Conservation (phyloP, 2,329 filamentous ascomycete species). For the Domatiomyces catenatus region DNA sequence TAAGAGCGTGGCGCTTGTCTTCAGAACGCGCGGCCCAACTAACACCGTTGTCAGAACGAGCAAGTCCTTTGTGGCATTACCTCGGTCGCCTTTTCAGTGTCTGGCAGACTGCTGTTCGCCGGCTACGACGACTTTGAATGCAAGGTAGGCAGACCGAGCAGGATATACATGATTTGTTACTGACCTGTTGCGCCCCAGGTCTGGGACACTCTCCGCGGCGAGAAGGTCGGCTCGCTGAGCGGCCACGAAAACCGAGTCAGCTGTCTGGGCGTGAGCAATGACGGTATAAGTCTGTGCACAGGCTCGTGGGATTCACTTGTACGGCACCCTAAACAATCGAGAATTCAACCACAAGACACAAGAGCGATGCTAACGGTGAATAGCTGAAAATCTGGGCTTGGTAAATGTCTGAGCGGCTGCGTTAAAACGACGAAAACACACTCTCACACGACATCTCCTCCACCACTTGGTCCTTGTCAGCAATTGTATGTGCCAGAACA, state of each 20-base stretch:
- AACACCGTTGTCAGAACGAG: slow-evolving; percentile 51
- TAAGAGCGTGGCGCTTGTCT: slow-evolving; percentile 18
- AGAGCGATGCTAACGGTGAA: slow-evolving; percentile 17
- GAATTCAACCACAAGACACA: background rate
- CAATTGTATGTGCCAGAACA: background rate
- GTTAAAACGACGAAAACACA: background rate
- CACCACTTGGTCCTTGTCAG: background rate
- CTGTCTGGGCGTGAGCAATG: slow-evolving; percentile 96
- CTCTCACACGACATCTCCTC: too few species aligned
- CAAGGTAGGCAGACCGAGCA: slow-evolving; percentile 53
- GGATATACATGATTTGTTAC: slow-evolving; percentile 4
- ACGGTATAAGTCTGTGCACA: slow-evolving; percentile 97
- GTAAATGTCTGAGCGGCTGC: slow-evolving; percentile 28
- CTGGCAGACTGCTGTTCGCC: slow-evolving; percentile 83
- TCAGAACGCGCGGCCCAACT: slow-evolving; percentile 2
- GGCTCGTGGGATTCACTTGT: slow-evolving; percentile 99
- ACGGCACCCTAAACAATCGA: slow-evolving; percentile 30
- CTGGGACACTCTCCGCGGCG: slow-evolving; percentile 91
- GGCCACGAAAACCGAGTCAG: slow-evolving; percentile 98
- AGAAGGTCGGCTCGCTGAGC: slow-evolving; percentile 90
- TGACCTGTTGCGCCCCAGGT: slow-evolving; percentile 44
- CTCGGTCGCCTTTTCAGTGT: slow-evolving; percentile 94
- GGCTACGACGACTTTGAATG: slow-evolving; percentile 99
- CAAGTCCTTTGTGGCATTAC: slow-evolving; percentile 97
- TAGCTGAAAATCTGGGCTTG: slow-evolving; percentile 83